phyloP scores from a whole-genome alignment of 2,329 filamentous ascomycete genomes.

The Paracamarosporium sp. region DNA sequence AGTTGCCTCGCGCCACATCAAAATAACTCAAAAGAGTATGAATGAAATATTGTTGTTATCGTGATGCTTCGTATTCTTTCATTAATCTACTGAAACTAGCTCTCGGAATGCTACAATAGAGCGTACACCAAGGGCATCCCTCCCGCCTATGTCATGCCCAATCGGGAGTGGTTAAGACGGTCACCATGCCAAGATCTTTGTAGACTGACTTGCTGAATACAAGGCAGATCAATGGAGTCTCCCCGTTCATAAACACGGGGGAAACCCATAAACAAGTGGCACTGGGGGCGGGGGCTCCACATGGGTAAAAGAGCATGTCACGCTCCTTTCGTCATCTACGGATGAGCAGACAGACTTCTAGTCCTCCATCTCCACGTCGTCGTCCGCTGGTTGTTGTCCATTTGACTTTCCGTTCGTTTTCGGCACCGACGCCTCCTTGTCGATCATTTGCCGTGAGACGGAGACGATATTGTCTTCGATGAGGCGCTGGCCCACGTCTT shows the following conservation, averaged over 20 bases:
- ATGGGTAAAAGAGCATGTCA: background rate
- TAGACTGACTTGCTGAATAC: background rate
- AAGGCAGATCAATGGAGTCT: background rate
- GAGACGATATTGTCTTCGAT: conserved; percentile 99
- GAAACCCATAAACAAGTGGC: background rate
- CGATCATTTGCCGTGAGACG: conserved; percentile 98
- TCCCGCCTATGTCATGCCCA: background rate
- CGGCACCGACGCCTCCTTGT: conserved; percentile 97
- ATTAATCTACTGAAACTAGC: background rate
- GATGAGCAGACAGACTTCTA: background rate
- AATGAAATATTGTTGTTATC: background rate
- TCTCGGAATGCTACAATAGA: background rate
- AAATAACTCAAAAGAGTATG: background rate
- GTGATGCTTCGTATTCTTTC: conserved; percentile 4
- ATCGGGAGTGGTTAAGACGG: background rate
- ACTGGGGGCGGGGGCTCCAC: background rate
- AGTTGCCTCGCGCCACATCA: background rate
- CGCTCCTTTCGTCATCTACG: background rate
- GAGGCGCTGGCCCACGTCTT: conserved; percentile 92
- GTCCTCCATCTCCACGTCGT: conserved; percentile 6
- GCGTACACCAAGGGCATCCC: background rate
- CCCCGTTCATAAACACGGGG: background rate
- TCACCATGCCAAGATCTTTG: background rate
- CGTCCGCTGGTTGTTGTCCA: conserved; percentile 15
- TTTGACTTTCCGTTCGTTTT: conserved; percentile 38